These are phyloP conservation scores for Musa troglodytarum DNA, from an alignment of 176 grass and related monocot species.

Conservation along the genomic window DNA sequence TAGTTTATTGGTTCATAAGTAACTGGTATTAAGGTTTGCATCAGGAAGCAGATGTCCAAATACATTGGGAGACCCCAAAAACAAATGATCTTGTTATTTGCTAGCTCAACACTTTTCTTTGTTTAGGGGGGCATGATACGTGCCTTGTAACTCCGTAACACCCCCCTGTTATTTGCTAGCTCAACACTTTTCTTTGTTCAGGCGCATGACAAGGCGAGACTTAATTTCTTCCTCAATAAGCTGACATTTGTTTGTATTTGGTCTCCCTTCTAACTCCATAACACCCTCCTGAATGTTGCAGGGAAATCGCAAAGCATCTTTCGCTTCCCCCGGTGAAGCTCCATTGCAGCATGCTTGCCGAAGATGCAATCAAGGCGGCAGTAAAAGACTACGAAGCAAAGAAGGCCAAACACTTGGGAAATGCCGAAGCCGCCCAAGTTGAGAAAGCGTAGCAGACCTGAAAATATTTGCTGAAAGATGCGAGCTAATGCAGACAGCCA, in stretches of 20 bases:
- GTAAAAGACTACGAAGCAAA: constrained; percentile 80
- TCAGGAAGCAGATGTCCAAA: too few species aligned
- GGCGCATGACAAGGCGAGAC: background rate
- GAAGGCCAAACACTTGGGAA: constrained; percentile 30
- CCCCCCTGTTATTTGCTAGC: too few species aligned
- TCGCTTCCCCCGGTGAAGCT: constrained; percentile 90
- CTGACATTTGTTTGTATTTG: background rate
- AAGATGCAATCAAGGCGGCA: constrained; percentile 88
- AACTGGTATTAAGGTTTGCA: too few species aligned
- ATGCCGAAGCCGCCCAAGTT: background rate
- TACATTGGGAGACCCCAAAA: too few species aligned
- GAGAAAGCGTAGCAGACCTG: constrained; percentile 3
- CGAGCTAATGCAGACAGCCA: too few species aligned
- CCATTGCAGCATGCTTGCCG: constrained; percentile 95
- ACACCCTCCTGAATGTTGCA: constrained; percentile 12
- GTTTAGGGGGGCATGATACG: background rate
- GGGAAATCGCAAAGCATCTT: constrained; percentile 80
- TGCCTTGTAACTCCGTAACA: too few species aligned
- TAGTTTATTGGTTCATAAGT: too few species aligned
- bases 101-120: too few species aligned
- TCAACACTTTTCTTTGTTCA: too few species aligned
- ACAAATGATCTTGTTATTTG: too few species aligned
- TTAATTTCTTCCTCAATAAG: background rate
- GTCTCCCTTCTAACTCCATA: too few species aligned
- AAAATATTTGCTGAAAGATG: background rate